Conservation (phyloP, 2,329 filamentous ascomycete genomes). For the Tothia fuscella region DNA sequence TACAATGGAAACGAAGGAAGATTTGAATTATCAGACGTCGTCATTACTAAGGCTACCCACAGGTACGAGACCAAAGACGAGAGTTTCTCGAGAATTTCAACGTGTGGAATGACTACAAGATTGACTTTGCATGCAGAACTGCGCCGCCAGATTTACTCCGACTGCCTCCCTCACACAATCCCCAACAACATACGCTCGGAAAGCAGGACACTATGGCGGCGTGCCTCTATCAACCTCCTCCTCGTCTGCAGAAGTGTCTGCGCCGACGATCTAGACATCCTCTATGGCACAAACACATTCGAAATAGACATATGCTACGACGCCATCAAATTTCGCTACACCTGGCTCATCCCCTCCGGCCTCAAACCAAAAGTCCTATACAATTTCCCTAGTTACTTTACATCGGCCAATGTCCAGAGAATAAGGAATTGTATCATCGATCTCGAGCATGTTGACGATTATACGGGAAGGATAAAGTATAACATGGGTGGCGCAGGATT, state of each 20-base stretch:
- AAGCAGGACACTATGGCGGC: constrained; percentile 26
- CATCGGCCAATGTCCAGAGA: constrained; percentile 27
- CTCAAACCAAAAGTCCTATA: constrained; percentile 28
- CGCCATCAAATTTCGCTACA: constrained; percentile 31
- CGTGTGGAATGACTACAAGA: not conserved
- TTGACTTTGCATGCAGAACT: constrained; percentile 22
- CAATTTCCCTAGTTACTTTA: constrained; percentile 31
- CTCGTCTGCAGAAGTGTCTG: constrained; percentile 30
- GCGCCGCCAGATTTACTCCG: constrained; percentile 29
- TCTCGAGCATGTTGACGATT: constrained; percentile 36
- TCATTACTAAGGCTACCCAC: constrained; percentile 1
- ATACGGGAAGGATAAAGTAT: constrained; percentile 40
- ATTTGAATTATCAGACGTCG: no score
- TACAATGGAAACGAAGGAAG: no score
- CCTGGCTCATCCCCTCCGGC: constrained; percentile 29
- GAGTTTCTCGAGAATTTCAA: not conserved
- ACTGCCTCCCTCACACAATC: constrained; percentile 31
- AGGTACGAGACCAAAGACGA: constrained; percentile 2
- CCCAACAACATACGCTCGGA: constrained; percentile 16
- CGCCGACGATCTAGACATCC: constrained; percentile 31
- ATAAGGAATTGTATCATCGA: constrained; percentile 32
- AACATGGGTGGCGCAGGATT: constrained; percentile 35
- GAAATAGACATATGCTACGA: constrained; percentile 33
- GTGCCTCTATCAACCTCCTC: constrained; percentile 30
- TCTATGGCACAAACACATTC: constrained; percentile 37